Percentiles rank a stretch among this genome's conserved stretches.
These are phyloP conservation scores for Cryptococcus wingfieldii DNA, from an alignment of 1,284 basidiomycete species.

Conservation along the genomic window DNA sequence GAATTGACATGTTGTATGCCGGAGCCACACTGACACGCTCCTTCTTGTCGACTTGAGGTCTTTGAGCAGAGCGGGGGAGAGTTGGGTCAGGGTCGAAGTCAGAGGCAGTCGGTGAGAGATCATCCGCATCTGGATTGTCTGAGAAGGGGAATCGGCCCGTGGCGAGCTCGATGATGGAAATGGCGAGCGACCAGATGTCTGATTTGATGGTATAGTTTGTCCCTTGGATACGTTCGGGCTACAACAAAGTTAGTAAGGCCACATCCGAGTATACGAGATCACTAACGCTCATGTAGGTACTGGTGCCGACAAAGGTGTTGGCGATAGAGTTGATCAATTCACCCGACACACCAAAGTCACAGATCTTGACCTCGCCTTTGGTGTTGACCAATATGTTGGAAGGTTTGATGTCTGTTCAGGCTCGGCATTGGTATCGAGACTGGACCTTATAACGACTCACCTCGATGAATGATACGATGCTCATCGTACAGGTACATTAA, in stretches of 20 bases:
- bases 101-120: constrained; percentile 21
- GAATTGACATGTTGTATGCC: constrained; percentile 91
- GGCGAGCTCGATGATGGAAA: constrained; percentile 89
- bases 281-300: constrained; percentile 98
- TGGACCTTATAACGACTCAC: constrained; percentile 52
- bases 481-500: constrained; percentile 97
- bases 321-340: constrained; percentile 98
- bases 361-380: constrained; percentile 92
- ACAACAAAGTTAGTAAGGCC: constrained; percentile 4
- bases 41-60: constrained; percentile 35
- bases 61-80: constrained; percentile 31
- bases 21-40: constrained; percentile 60
- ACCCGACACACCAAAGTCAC: constrained; percentile 97
- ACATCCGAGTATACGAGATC: not conserved
- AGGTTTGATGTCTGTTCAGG: constrained; percentile 84
- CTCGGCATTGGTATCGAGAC: not conserved
- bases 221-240: constrained; percentile 98
- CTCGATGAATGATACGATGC: constrained; percentile 98
- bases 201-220: constrained; percentile 96
- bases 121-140: constrained; percentile 62
- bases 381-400: constrained; percentile 96
- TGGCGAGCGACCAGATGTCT: constrained; percentile 94
- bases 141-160: constrained; percentile 90
- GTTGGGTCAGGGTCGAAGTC: constrained; percentile 44
- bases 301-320: constrained; percentile 97